These are phyloP conservation scores for Fraxinus platypoda DNA, from an alignment of 305 asterid genomes.

Conservation along the genomic window DNA sequence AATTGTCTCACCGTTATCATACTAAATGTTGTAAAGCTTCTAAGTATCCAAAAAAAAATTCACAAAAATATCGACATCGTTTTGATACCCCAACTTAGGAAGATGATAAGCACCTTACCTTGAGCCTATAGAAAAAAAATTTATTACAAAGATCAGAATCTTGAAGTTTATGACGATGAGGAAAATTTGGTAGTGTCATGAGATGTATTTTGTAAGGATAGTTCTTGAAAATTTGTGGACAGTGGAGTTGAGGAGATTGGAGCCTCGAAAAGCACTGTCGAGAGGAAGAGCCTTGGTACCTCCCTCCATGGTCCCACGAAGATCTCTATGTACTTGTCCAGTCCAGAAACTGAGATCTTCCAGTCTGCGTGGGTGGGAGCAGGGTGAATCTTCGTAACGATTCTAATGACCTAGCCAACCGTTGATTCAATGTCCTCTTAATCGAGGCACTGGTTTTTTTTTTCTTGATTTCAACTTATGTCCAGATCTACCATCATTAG, in stretches of 20 bases:
- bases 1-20: neutral
- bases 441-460: no score
- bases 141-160: neutral
- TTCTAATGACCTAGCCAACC: no score
- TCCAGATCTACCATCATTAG: neutral
- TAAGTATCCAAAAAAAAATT: neutral
- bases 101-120: neutral
- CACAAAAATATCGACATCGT: neutral
- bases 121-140: neutral
- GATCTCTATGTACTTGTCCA: no score
- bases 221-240: neutral
- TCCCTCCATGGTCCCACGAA: no score
- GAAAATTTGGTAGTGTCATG: neutral
- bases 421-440: no score
- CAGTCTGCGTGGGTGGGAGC: no score
- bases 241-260: neutral
- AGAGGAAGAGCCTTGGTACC: no score
- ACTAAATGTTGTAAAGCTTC: neutral
- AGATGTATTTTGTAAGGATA: neutral
- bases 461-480: no score
- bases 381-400: no score
- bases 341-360: no score
- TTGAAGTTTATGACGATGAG: neutral
- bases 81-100: neutral
- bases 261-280: no score